Base-by-base conservation (phyloP, 768 basidiomycete genomes). In the Pilatotrama ljubarskyi region DNA sequence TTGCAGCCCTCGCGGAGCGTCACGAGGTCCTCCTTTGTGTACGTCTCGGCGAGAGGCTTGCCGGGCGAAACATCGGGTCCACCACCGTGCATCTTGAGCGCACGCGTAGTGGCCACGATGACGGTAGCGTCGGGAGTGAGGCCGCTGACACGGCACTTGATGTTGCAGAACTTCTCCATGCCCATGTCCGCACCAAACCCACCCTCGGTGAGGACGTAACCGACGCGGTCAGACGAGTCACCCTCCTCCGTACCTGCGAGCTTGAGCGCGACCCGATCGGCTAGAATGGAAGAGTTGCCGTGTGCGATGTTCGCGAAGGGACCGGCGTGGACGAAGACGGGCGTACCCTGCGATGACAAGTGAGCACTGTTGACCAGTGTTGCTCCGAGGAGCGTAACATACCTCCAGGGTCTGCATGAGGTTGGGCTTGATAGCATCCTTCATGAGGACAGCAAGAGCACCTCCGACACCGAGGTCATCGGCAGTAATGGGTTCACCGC, bases 231-330 rank as follows among this genome's bases (percentile, higher is more conserved):
- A 5, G 88, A 64, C 1, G 84, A 77, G 68, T 98, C 95, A 55
- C 95, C 96, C 64, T 91, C 84, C 73, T 98, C 97, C 15, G 90
- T 90, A 59, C 96, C 96, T 17, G 94, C 96, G 24, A 99, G 87
- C 77, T 99, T 99, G 67, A 99, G 83, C 32, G 96, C 96, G 54
- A 99, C 87, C 54, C 88, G 86, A 74, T 99, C 96, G n/a, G 96
- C 96, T 60, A 99, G 84, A 73, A 99, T 96, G 40, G 96, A 98
- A 1, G 95, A 98, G 77, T 98, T 99, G 46, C 95, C 93, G 69
- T 98, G 96, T 1, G 96, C 96, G 63, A 99, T 99, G 80, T 99
- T 98, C 65, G 96, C 96, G 73, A 99, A 99, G 25, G 96, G 97
- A 54, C 96, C 96, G 4, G 96, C 96, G 72, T 98, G 96, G 5